Evolutionary conservation across 345 rosid genomes (phyloP).

Genomic region (Trapa incisa): DNA sequence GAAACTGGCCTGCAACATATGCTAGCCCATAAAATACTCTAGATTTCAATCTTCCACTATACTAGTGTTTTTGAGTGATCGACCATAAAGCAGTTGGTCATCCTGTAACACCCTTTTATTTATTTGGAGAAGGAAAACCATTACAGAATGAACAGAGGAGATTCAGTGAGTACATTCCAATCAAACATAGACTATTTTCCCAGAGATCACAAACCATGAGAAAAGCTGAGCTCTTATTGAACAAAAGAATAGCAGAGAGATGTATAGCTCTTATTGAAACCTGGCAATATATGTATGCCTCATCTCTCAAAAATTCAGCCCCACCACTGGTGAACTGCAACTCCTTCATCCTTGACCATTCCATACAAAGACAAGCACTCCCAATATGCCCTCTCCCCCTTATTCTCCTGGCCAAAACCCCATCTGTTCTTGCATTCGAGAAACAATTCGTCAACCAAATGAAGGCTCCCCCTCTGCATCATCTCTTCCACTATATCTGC

Average conservation of each 20-base stretch:
- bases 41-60: background rate
- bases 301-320: constrained; percentile 1
- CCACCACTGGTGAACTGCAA: constrained; percentile 50
- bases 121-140: background rate
- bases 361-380: constrained; percentile 40
- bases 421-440: constrained; percentile 28
- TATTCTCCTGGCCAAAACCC: constrained; percentile 14
- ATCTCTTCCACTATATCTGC: constrained; percentile 31
- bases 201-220: background rate
- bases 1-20: too few species aligned
- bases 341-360: constrained; percentile 26
- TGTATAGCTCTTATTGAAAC: background rate
- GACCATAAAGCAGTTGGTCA: background rate
- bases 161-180: background rate
- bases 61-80: background rate
- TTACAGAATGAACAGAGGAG: background rate
- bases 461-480: constrained; percentile 10
- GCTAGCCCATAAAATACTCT: background rate
- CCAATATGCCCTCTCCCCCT: constrained; percentile 35
- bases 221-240: background rate
- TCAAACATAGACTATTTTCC: background rate
- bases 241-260: background rate
- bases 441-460: constrained; percentile 34
- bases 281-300: background rate
- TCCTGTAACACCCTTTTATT: background rate